These are phyloP conservation scores for Clathrospora elynae DNA, from an alignment of 2,329 filamentous ascomycete species.

Conservation along the genomic window DNA sequence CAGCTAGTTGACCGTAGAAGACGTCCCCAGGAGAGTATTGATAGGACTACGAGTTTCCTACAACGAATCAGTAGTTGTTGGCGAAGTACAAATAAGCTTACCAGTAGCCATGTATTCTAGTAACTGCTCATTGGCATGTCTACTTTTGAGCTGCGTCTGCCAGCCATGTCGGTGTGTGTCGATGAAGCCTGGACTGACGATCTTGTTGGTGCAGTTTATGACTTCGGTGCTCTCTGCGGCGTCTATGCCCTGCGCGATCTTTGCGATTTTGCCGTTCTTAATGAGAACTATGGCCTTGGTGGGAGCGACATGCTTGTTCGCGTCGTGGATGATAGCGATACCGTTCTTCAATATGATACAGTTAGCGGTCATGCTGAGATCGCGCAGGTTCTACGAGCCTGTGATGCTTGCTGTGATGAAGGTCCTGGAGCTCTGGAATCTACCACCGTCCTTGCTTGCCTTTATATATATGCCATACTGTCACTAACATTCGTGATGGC, in stretches of 20 bases:
- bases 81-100: constrained; percentile 12
- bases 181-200: constrained; percentile 58
- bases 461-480: background rate
- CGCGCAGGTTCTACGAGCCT: background rate
- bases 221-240: constrained; percentile 44
- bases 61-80: constrained; percentile 43
- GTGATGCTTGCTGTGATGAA: background rate
- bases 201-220: constrained; percentile 58
- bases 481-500: too few relatives aligned
- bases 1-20: constrained; percentile 43
- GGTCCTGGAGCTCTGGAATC: background rate
- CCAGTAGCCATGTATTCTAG: constrained; percentile 52
- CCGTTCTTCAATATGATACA: constrained; percentile 45
- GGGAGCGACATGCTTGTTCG: constrained; percentile 40
- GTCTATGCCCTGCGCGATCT: constrained; percentile 37
- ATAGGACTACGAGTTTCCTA: constrained; percentile 48
- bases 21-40: constrained; percentile 34
- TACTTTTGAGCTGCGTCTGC: constrained; percentile 62
- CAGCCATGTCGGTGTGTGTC: constrained; percentile 59
- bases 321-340: constrained; percentile 45
- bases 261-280: constrained; percentile 42
- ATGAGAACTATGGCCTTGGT: constrained; percentile 43
- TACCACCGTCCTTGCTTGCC: background rate
- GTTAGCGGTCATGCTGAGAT: background rate
- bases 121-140: constrained; percentile 58